Percentiles rank a stretch among this genome's conserved stretches.
Evolutionary conservation across 495 filamentous ascomycete genomes (phyloP).

Genomic region (Xylaria longipes): DNA sequence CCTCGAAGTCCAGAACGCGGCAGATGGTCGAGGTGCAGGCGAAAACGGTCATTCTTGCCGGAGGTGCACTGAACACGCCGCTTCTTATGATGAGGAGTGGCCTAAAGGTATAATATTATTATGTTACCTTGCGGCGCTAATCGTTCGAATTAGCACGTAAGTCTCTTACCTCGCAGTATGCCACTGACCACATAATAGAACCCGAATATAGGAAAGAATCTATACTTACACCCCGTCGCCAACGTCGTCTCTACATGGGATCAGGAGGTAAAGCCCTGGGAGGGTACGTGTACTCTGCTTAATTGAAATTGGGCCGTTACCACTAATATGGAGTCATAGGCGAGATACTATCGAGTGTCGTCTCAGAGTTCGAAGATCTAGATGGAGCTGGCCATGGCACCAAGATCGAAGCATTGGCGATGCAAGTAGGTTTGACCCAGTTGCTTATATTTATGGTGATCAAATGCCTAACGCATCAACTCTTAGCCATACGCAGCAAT

Average conservation of each 20-base stretch:
- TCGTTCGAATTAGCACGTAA: no score
- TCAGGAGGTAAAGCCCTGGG: constrained; percentile 68
- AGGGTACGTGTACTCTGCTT: constrained; percentile 46
- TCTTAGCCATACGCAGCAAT: constrained; percentile 39
- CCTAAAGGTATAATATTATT: constrained; percentile 37
- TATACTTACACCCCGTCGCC: constrained; percentile 72
- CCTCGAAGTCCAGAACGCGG: constrained; percentile 39
- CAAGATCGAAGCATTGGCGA: constrained; percentile 60
- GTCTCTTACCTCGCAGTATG: no score
- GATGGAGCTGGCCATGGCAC: constrained; percentile 74
- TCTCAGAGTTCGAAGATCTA: constrained; percentile 71
- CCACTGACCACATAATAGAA: constrained; percentile 57
- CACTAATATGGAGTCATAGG: constrained; percentile 23
- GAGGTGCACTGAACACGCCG: constrained; percentile 70
- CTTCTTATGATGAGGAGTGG: constrained; percentile 70
- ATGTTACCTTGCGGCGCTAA: no score
- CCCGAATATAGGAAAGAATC: constrained; percentile 71
- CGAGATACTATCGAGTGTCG: constrained; percentile 67
- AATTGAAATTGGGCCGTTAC: neutral
- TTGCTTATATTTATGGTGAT: neutral
- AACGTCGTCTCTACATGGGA: constrained; percentile 61
- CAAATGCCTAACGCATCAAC: neutral
- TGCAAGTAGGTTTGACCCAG: neutral
- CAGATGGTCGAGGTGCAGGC: constrained; percentile 69
- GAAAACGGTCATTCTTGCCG: constrained; percentile 72